A percentile compares a stretch with the other conserved stretches of the same genome.
Evolutionary conservation across 2,329 filamentous ascomycete species (phyloP).

Genomic region (Trichoderma koningiopsis): DNA sequence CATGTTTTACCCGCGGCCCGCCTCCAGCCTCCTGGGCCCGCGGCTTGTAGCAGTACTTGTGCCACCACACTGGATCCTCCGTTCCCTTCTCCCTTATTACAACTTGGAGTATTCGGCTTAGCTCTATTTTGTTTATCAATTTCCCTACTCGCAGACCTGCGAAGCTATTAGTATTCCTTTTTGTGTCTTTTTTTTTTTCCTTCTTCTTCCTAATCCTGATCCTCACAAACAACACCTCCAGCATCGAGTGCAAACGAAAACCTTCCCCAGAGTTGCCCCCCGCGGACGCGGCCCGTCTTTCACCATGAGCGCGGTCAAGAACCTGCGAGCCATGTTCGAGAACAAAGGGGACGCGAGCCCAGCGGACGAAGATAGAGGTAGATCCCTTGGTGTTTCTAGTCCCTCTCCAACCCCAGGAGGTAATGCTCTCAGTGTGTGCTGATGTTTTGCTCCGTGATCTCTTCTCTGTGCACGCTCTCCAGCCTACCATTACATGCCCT

Average conservation of each 20-base stretch:
- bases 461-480: constrained; percentile 45
- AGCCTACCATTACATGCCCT: constrained; percentile 49
- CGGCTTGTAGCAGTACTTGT: background rate
- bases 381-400: constrained; percentile 60
- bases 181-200: background rate
- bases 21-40: background rate
- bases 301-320: constrained; percentile 69
- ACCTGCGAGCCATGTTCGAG: constrained; percentile 80
- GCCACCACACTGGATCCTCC: background rate
- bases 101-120: background rate
- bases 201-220: constrained; percentile 7
- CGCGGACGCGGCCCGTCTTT: constrained; percentile 36
- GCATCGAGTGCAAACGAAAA: constrained; percentile 13
- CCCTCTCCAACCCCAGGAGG: constrained; percentile 31
- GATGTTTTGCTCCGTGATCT: constrained; percentile 13
- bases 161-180: constrained; percentile 8
- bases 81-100: constrained; percentile 17
- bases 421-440: constrained; percentile 30
- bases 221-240: constrained; percentile 5
- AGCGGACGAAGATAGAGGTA: constrained; percentile 67
- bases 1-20: constrained; percentile 3
- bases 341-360: constrained; percentile 66
- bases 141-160: constrained; percentile 8
- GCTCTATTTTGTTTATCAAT: constrained; percentile 20
- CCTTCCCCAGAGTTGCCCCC: constrained; percentile 11